Base-by-base conservation (phyloP, 495 filamentous ascomycete genomes). In the Penicillium waksmanii region DNA sequence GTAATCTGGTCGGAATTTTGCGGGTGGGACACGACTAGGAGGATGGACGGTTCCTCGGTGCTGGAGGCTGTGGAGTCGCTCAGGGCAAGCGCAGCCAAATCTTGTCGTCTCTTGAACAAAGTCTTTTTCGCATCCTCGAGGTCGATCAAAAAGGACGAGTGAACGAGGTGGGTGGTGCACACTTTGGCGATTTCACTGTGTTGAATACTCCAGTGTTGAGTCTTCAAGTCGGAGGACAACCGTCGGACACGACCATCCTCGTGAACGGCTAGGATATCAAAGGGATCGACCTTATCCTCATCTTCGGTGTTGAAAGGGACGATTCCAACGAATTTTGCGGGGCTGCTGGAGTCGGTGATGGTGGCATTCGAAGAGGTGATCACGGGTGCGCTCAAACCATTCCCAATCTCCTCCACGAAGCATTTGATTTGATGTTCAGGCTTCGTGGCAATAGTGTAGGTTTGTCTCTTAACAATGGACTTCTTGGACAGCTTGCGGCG, bases 401-500 rank as follows among this genome's bases (percentile, higher is more conserved):
- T 72, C 23, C 72, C 65, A 18, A 78, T 76, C 68, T 84, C 80
- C 62, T 80, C 80, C 19, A 77, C 75, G 38, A 87, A 80, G 51
- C 81, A 84, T 40, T 80, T 77, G 44, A 88, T 76, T 56, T 82
- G 77, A 17, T 74, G 69, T 33, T 78, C 74, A 2, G 77, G 74
- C 40, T 67, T 72, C n/a, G 62, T 70, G 2, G 75, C 69, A 3
- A 79, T 77, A 49, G 73, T 75, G 70, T 94, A 97, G 2, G 92
- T 96, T 57, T 87, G 85, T 58, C 93, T 84, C 54, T 80, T 81
- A 5, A 87, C 74, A n/a, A 77, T 74, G 35, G 77, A 77, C 33
- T 78, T 77, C 23, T 74, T 73, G 12, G 77, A 69, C 15, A 79
- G 62, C 71, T 85, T 85, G 60, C 78, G 82, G 69, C 90, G 85